Evolutionary conservation across 192 early-diverging fungal genomes (phyloP).

Genomic region (Rhizophagus sp.): DNA sequence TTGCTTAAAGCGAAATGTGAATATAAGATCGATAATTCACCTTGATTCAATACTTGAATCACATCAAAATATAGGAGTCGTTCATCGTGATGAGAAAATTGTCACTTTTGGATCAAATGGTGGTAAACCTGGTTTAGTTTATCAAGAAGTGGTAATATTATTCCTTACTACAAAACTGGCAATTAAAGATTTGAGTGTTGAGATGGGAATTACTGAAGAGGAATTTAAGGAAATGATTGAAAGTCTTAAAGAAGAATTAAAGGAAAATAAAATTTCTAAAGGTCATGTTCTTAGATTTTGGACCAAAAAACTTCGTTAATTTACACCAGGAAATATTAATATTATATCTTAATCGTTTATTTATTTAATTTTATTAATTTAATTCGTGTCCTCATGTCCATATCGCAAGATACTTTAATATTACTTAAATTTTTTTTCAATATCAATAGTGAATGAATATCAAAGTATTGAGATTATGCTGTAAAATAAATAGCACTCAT

Average conservation of each 20-base stretch:
- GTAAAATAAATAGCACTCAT: too few species aligned
- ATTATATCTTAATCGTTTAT: too few species aligned
- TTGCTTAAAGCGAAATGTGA: neutral
- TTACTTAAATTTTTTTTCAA: too few species aligned
- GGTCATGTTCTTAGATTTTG: neutral
- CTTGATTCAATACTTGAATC: too few species aligned
- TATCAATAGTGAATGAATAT: too few species aligned
- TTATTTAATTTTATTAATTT: too few species aligned
- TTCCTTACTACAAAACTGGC: neutral
- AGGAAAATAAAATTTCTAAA: neutral
- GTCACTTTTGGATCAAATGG: neutral
- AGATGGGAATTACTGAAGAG: neutral
- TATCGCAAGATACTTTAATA: too few species aligned
- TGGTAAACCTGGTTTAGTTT: neutral
- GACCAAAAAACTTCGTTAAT: neutral
- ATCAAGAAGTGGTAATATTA: neutral
- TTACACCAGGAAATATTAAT: too few species aligned
- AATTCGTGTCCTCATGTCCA: too few species aligned
- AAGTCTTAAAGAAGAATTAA: neutral
- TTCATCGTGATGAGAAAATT: neutral
- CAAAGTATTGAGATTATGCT: too few species aligned
- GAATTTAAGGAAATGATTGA: neutral
- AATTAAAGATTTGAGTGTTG: neutral
- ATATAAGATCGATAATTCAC: neutral
- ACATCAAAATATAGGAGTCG: neutral